Conservation (phyloP, 805 yeast genomes). For the Wickerhamomyces bovis region DNA sequence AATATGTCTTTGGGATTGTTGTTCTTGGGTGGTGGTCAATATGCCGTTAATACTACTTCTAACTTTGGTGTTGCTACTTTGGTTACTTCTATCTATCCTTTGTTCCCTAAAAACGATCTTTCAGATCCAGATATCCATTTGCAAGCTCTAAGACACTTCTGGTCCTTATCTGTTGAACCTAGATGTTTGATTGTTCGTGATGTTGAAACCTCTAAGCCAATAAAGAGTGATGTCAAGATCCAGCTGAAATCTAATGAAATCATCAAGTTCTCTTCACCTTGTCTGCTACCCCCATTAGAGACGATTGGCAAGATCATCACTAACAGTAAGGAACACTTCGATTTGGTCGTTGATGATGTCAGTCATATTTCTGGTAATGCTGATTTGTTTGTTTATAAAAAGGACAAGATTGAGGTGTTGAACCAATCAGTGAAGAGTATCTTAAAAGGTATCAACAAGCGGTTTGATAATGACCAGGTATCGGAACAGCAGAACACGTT, state of each 20-base stretch:
- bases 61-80: conserved; percentile 63
- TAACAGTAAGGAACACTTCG: conserved; percentile 43
- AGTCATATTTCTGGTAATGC: conserved; percentile 24
- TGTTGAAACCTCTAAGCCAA: conserved; percentile 51
- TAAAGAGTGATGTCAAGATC: conserved; percentile 36
- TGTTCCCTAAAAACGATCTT: conserved; percentile 44
- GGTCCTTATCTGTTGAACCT: conserved; percentile 80
- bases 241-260: conserved; percentile 32
- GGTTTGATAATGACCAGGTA: conserved; percentile 9
- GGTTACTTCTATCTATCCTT: conserved; percentile 72
- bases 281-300: conserved; percentile 57
- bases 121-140: conserved; percentile 54
- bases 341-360: conserved; percentile 36
- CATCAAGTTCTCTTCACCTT: conserved; percentile 46
- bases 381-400: conserved; percentile 44
- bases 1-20: conserved; percentile 83
- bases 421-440: conserved; percentile 30
- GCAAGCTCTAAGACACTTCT: conserved; percentile 83
- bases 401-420: conserved; percentile 25
- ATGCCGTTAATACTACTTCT: conserved; percentile 57
- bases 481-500: conserved; percentile 1
- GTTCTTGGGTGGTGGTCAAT: conserved; percentile 90
- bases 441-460: conserved; percentile 16
- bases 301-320: conserved; percentile 44
- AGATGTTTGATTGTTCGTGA: conserved; percentile 78